Conservation (phyloP, 352 stramenopile species). For the Phytopythium litorale region DNA sequence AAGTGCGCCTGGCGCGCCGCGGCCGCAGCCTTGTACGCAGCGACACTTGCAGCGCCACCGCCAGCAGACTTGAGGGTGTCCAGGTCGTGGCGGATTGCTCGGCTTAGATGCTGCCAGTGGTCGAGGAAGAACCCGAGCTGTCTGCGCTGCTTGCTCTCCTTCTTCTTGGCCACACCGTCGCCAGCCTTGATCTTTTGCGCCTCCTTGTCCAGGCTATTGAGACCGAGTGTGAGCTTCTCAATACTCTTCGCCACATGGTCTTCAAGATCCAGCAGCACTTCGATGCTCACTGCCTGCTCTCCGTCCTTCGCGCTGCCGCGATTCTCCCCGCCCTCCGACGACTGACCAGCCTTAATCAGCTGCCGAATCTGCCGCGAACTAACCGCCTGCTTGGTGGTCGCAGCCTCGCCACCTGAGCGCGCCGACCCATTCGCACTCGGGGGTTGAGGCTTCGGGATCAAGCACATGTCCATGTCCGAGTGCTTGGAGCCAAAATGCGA, state of each 20-base stretch:
- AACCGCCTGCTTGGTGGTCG: slow-evolving; percentile 13
- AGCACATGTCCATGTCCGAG: slow-evolving; percentile 78
- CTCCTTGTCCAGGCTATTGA: slow-evolving; percentile 35
- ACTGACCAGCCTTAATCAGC: slow-evolving; percentile 22
- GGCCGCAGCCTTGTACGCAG: slow-evolving; percentile 6
- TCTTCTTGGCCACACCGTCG: slow-evolving; percentile 15
- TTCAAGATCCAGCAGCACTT: slow-evolving; percentile 36
- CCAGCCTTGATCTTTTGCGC: slow-evolving; percentile 10
- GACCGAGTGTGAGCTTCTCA: slow-evolving; percentile 34
- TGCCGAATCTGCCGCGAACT: slow-evolving; percentile 37
- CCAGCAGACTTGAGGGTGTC: slow-evolving; percentile 5
- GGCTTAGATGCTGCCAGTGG: slow-evolving; percentile 28
- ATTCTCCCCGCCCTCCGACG: background rate
- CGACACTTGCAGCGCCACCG: slow-evolving; percentile 7
- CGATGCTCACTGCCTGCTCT: slow-evolving; percentile 12
- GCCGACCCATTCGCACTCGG: background rate
- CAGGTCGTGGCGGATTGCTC: slow-evolving; percentile 29
- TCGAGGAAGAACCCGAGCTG: slow-evolving; percentile 44
- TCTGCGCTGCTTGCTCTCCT: slow-evolving; percentile 22
- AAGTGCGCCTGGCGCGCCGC: slow-evolving; percentile 15
- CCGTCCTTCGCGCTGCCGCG: background rate
- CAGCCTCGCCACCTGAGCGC: background rate
- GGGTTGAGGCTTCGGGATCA: slow-evolving; percentile 26
- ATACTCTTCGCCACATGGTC: slow-evolving; percentile 45
- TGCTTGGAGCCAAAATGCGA: slow-evolving; percentile 66